These are phyloP conservation scores for Ustilago crameri DNA, from an alignment of 1,284 basidiomycete genomes.

Conservation along the genomic window DNA sequence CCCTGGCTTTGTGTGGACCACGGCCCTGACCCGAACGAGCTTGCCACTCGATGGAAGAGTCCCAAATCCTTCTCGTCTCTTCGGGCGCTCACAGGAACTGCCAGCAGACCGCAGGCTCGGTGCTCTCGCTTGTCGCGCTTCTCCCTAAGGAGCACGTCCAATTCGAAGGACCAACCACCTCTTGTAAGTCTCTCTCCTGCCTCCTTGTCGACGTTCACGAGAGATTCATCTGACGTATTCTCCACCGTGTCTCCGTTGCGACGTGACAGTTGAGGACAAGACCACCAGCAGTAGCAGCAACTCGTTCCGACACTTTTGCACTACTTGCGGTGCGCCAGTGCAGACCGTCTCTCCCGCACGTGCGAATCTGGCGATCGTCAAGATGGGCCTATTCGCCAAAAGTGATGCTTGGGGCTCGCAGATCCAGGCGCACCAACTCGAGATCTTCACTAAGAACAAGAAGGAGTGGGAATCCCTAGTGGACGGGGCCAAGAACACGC, in stretches of 20 bases:
- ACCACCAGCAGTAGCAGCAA: constrained; percentile 13
- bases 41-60: constrained; percentile 12
- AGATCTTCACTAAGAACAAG: constrained; percentile 26
- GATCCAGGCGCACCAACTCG: constrained; percentile 1
- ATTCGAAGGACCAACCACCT: constrained; percentile 24
- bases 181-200: constrained; percentile 10
- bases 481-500: constrained; percentile 8
- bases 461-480: constrained; percentile 24
- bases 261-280: constrained; percentile 15
- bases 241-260: no score
- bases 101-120: constrained; percentile 35
- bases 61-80: no score
- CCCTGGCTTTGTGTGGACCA: no score
- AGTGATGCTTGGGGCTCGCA: constrained; percentile 9
- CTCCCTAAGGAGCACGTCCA: constrained; percentile 27
- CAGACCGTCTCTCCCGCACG: constrained; percentile 11
- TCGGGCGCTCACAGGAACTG: constrained; percentile 18
- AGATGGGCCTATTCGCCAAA: constrained; percentile 32
- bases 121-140: constrained; percentile 28
- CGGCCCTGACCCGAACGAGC: no score
- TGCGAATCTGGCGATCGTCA: constrained; percentile 18
- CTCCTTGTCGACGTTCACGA: neutral
- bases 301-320: constrained; percentile 24
- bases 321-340: constrained; percentile 17
- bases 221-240: neutral